Evolutionary conservation across 2,329 filamentous ascomycete species (phyloP), one percentile per base, ranked within the genome.

Genomic region (Phyllosticta ampelicida): DNA sequence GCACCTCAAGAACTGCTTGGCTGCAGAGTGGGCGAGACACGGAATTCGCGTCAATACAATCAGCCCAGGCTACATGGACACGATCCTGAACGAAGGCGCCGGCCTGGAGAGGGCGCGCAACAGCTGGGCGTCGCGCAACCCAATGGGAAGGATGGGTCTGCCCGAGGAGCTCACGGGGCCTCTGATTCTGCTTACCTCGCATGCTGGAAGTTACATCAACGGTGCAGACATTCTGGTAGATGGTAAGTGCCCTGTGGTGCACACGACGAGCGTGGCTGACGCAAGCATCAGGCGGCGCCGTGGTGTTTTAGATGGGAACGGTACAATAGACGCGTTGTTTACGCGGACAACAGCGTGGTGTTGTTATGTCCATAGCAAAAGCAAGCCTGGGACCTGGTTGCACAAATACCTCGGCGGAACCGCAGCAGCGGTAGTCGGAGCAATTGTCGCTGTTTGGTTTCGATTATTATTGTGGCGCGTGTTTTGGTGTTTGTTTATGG

Each of bases 1-100:
- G 28, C 79, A 81, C 54, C 68, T 90, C 63, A 84, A 82, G 54
- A 81, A 78, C 62, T 84, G 77, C 36, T 71, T 90, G 16, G 87
- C 86, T 0, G 86, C 84, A 0, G 87, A 91, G 70, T 90, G 86
- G 87, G 84, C 84, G 0, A 71, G 75, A 1, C 79, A 85, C 66
- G 87, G 87, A 0, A 87, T 91, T 61, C 73, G 85, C 2, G 83
- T 87, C 5, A 90, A 91, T 64, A 81, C 77, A 18, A 77, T 91
- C 51, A 83, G 79, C 48, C 87, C 87, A 0, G 87, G 87, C 0
- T 90, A 90, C 64, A 89, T 90, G 83, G 86, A 89, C 65, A 89
- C 86, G 0, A 80, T 88, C 11, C 71, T 90, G 53, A 90, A 89
- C 65, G 83, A 83, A 60, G 84, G 85, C 0, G 77, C 79, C 8